Base-by-base conservation (phyloP, 1,284 basidiomycete species). In the Porodaedalea pini region DNA sequence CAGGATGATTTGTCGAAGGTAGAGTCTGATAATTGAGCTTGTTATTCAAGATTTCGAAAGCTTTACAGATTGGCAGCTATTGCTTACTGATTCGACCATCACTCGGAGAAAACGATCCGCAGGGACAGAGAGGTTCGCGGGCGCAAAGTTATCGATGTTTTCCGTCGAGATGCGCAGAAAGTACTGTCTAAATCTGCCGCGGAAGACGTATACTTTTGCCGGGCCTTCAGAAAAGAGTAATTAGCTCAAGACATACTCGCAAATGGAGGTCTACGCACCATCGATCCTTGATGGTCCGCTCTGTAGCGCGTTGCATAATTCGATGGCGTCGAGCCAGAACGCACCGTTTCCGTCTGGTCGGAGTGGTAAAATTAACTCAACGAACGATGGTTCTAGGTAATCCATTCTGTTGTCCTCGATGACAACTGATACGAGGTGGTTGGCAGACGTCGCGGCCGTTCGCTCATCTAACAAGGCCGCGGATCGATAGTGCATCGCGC, bases 111-210 rank as follows among this genome's bases (percentile, higher is more conserved):
- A 71, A 40, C 64, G 66, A 11, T 73, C 66, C 10, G 57, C 51
- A 4, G 66, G 54, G 17, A 74, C 68, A 56, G 66, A 66, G 49
- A 75, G 59, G 48, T 72, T 72, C 7, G 70, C 70, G 5, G 71
- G 62, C 21, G 64, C 65, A 51, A 62, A 71, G 10, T 67, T 66
- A 25, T 68, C 66, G 32, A 63, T 66, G 7, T 65, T 69, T 15
- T 81, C 76, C 25, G 73, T 71, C 4, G 79, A 75, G 25, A 88
- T 75, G 25, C 83, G 80, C 62, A 90, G 73, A 65, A 90, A 83
- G 55, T 81, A 77, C 63, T 90, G 88, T 48, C 82, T 77, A 67
- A 82, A 90, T 67, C 79, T 81, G 32, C 85, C 86, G 7, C 88
- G 81, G 69, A 82, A 73, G 3, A 81, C 81, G 62, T 79, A 88